Evolutionary conservation across 1,284 basidiomycete species (phyloP), one percentile per base, ranked within the genome.

Genomic region (Spongispora temasekensis): DNA sequence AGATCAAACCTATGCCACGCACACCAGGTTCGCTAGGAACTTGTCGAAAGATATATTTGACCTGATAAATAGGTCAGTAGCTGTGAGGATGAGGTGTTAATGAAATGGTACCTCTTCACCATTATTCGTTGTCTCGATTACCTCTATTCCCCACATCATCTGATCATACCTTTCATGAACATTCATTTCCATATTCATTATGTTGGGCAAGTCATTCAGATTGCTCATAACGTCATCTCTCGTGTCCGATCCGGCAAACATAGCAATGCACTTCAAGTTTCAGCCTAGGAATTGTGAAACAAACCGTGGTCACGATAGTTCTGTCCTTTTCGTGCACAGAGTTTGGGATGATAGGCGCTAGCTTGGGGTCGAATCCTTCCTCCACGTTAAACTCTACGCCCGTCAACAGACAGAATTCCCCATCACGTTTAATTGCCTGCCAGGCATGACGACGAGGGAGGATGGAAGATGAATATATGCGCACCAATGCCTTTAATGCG

Each of bases 201-300:
- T 30, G 42, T 61, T 61, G 21, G 37, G 30, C 2, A 61, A 31
- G 40, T 9, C n/a, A 37, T 56, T 61, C 40, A 61, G 34, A 56
- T 53, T 5, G 32, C 4, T 2, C 15, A 25, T 13, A 40, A 51
- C 5, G 13, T 30, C n/a, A 15, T 51, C 7, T 31, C 9, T 30
- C 12, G 28, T 21, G 28, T 8, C 17, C 6, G 15, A 8, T 31
- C 61, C 48, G 1, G 53, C 53, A 62, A 48, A 60, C 23, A 53
- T 60, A 7, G 58, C 21, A 27, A 48, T 55, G 19, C 32, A 35
- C 32, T 35, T 25, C 51, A 53, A 23, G 31, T 19, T 7, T 19
- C 50, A 10, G 2, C 23, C 23, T 23, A 15, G 15, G 35, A 35
- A 15, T 53, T 17, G 23, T 34, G 32, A 53, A 15, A 12, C 9